Percentiles rank a stretch among this genome's conserved stretches.
Conservation (phyloP, 257 asterid genomes). For the Vinca minor region DNA sequence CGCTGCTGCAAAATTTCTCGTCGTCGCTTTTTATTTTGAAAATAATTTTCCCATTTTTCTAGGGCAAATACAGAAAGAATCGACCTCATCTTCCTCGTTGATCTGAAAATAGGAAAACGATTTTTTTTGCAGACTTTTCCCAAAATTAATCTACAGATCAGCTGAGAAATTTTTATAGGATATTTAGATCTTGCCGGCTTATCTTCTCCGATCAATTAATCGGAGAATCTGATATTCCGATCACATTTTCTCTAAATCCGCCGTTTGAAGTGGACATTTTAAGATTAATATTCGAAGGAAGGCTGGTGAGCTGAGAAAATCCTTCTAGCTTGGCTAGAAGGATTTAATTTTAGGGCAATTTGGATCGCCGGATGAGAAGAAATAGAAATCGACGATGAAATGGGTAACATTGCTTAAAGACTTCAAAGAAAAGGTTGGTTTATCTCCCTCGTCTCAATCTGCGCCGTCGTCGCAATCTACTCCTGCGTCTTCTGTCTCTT, state of each 20-base stretch:
- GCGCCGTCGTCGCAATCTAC: constrained; percentile 49
- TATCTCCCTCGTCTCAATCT: constrained; percentile 54
- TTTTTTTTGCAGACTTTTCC: not conserved
- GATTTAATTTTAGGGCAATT: constrained; percentile 41
- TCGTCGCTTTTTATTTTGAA: constrained; percentile 26
- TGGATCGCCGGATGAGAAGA: constrained; percentile 28
- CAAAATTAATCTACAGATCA: constrained; percentile 20
- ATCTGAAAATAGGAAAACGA: constrained; percentile 11
- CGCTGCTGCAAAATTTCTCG: constrained; percentile 30
- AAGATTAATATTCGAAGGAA: not conserved
- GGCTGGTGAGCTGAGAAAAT: constrained; percentile 44
- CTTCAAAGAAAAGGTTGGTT: constrained; percentile 91
- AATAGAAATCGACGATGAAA: constrained; percentile 75
- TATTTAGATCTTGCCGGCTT: constrained; percentile 53
- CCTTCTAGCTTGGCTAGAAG: constrained; percentile 59
- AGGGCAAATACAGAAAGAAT: constrained; percentile 51
- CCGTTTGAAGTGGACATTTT: too few relatives aligned
- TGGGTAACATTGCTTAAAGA: constrained; percentile 97
- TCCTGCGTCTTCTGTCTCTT: constrained; percentile 28
- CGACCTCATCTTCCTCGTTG: constrained; percentile 19
- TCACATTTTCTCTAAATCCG: too few relatives aligned
- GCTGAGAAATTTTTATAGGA: constrained; percentile 3
- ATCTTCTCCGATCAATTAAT: constrained; percentile 35
- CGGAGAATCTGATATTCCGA: constrained; percentile 14
- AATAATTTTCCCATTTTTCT: constrained; percentile 32